A percentile compares a stretch with the other conserved stretches of the same genome.
Evolutionary conservation across 208 protist genomes (phyloP).

Genomic region (Lotmaria passim): DNA sequence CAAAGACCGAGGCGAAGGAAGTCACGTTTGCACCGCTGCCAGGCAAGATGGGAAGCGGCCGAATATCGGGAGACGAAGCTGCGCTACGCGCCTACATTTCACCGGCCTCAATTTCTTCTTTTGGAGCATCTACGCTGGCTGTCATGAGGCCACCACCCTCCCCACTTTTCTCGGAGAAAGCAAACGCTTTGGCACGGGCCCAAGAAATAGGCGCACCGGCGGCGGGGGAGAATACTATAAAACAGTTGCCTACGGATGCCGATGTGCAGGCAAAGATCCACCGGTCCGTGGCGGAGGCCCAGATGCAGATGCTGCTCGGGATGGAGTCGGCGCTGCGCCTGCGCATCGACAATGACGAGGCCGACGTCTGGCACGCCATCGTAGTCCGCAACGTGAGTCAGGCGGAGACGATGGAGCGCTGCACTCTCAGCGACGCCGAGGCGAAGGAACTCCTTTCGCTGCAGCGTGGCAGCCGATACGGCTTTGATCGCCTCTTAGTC

Average conservation of each 20-base stretch:
- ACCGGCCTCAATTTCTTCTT: not conserved
- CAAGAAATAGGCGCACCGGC: not conserved
- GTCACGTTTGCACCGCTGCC: too few species aligned
- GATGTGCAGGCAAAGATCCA: not conserved
- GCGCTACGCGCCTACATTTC: too few species aligned
- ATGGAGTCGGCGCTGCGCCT: slow-evolving; percentile 8
- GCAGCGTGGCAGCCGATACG: not conserved
- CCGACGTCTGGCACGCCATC: not conserved
- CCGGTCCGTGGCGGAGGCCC: slow-evolving; percentile 4
- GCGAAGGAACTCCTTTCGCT: not conserved
- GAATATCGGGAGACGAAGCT: not conserved
- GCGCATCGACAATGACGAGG: not conserved
- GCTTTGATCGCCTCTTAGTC: slow-evolving; percentile 9
- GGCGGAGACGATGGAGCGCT: not conserved
- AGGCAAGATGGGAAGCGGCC: too few species aligned
- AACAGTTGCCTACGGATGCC: not conserved
- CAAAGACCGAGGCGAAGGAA: not conserved
- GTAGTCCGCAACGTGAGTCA: not conserved
- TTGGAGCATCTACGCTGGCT: not conserved
- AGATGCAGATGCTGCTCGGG: slow-evolving; percentile 10
- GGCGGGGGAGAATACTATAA: not conserved
- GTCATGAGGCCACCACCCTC: not conserved
- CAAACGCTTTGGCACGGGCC: not conserved
- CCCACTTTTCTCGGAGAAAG: not conserved
- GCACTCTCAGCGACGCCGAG: not conserved